Conservation (phyloP, 139 green algal species). For the Coelastrella sp. region DNA sequence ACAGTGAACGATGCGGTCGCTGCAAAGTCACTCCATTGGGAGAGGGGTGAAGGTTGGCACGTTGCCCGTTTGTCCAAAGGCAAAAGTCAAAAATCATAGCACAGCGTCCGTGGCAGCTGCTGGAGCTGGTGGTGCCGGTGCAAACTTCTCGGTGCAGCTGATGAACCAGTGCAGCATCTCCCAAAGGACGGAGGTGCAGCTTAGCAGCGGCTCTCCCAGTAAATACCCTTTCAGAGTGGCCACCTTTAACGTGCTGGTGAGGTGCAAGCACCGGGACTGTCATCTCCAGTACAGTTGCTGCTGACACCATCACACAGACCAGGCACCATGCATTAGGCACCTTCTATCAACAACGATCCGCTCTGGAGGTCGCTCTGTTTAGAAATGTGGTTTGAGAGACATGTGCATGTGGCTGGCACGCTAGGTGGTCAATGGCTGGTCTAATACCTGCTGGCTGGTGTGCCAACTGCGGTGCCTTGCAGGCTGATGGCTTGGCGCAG, state of each 20-base stretch:
- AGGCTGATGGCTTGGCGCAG: slow-evolving; percentile 82
- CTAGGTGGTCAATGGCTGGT: no score
- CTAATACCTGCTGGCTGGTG: no score
- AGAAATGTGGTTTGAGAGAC: no score
- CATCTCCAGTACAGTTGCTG: background rate
- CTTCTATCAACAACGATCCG: no score
- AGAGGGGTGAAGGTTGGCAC: background rate
- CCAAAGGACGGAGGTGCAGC: background rate
- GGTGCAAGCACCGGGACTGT: background rate
- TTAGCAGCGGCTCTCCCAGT: no score
- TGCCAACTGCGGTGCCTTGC: slow-evolving; percentile 21
- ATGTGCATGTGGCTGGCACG: no score
- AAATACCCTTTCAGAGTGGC: slow-evolving; percentile 27
- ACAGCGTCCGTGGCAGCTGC: background rate
- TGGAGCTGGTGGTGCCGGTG: background rate
- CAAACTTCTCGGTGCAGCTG: background rate
- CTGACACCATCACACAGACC: no score
- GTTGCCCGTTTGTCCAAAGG: background rate
- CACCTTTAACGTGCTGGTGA: slow-evolving; percentile 39
- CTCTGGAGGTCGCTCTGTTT: no score
- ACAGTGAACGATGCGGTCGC: background rate
- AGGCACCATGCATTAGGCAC: no score
- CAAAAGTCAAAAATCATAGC: background rate
- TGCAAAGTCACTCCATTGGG: background rate
- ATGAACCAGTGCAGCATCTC: background rate